Conservation (phyloP, 2,329 filamentous ascomycete genomes). For the Trichoderma citrinoviride region DNA sequence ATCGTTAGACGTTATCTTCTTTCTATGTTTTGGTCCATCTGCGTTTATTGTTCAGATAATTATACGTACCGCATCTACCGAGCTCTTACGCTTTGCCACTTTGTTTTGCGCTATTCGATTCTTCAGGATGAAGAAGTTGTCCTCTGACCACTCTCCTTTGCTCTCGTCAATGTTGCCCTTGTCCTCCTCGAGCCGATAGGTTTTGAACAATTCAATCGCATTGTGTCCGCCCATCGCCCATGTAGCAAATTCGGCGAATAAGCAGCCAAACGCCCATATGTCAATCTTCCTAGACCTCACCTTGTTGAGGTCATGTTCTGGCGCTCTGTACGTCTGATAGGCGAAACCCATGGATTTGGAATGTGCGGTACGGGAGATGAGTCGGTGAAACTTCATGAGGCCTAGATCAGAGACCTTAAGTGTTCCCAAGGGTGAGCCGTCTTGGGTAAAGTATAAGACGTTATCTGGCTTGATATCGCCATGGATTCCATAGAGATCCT, state of each 20-base stretch:
- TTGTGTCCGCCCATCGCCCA: not conserved
- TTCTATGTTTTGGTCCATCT: not conserved
- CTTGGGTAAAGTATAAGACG: not conserved
- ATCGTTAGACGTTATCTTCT: not conserved
- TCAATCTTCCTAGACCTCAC: constrained; percentile 1
- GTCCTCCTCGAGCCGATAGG: not conserved
- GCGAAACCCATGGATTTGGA: not conserved
- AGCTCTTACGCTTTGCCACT: not conserved
- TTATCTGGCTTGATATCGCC: not conserved
- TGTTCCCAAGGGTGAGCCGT: not conserved
- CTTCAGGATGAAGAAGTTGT: not conserved
- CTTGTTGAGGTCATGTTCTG: not conserved
- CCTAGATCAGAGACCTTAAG: not conserved
- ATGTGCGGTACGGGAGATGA: not conserved
- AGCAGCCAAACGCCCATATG: constrained; percentile 3
- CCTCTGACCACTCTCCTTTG: not conserved
- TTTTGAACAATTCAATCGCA: not conserved
- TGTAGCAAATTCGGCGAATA: not conserved
- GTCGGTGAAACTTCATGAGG: constrained; percentile 1
- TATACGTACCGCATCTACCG: not conserved
- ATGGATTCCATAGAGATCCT: not conserved
- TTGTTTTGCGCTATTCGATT: not conserved
- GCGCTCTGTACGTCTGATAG: not conserved
- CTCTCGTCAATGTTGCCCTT: not conserved
- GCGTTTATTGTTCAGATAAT: not conserved